Base-by-base conservation (phyloP, 2,329 filamentous ascomycete genomes). In the Parascedosporium putredinis region DNA sequence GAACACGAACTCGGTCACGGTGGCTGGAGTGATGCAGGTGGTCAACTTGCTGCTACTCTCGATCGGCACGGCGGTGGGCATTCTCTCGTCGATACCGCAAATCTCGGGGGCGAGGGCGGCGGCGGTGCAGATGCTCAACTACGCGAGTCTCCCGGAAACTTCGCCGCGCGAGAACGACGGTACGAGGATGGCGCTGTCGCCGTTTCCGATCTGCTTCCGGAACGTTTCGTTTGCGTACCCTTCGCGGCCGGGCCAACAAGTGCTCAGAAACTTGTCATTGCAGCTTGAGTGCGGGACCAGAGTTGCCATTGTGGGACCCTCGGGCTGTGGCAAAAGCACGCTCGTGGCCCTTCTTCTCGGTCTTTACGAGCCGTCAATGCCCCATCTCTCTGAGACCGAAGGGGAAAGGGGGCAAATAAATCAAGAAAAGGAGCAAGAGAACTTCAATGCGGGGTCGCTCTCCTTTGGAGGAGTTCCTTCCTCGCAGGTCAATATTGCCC, bases 311-410 rank as follows among this genome's bases (percentile, higher is more conserved):
- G 88, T 94, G 2, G 90, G 91, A 1, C 69, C 78, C 1, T 95
- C 89, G 0, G 91, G 93, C 0, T 87, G 84, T n/a, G 91, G 93
- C 1, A 97, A 98, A 67, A 90, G 85, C 12, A 96, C 91, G 0
- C 73, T 96, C 31, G 75, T 84, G 1, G 78, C 84, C 0, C 68
- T 97, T 0, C 70, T 97, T 0, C 67, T 94, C 3, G 79, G 84
- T 1, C 71, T 96, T 0, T 88, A 93, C 56, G 55, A 64, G 2
- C 72, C 75, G 0, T 27, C 51, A n/a, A 23, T 44, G 33, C 2
- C 50, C 2, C 29, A n/a, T n/a, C n/a, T n/a, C n/a, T n/a, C 44
- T 6, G 9, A 33, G 8, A 52, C 56, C 5, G 20, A 20, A 31
- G n/a, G n/a, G n/a, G n/a, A n/a, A n/a, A n/a, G n/a, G n/a, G n/a